Conservation (phyloP, 257 asterid species). For the Penstemon barbatus region DNA sequence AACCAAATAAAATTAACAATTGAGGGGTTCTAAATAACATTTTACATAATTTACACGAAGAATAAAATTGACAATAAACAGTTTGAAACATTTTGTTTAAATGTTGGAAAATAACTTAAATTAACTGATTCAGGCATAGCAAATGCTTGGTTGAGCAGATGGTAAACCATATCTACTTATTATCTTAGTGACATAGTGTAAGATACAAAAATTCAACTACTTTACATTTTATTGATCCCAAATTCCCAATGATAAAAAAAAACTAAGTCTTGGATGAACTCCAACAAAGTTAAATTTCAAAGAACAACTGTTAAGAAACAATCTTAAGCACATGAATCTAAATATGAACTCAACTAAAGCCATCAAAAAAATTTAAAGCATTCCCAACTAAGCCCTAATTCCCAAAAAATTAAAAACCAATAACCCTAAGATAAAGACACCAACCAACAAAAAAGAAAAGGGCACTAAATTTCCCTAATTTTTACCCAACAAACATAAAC, state of each 20-base stretch:
- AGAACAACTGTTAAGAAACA: not conserved
- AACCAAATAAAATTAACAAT: too few relatives aligned
- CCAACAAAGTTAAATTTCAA: constrained; percentile 7
- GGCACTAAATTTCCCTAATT: not conserved
- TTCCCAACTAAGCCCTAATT: constrained; percentile 5
- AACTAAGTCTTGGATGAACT: constrained; percentile 24
- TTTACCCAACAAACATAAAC: not conserved
- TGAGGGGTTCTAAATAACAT: not conserved
- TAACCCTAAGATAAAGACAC: not conserved
- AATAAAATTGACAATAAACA: not conserved
- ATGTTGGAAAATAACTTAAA: not conserved
- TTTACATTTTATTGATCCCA: constrained; percentile 3
- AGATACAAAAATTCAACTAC: constrained; percentile 4
- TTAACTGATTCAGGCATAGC: not conserved
- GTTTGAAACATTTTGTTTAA: not conserved
- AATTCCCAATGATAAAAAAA: constrained; percentile 19
- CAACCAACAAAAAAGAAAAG: not conserved
- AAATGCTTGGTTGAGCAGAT: constrained; percentile 1
- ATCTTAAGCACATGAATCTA: constrained; percentile 22
- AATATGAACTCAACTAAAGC: not conserved
- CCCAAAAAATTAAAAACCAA: constrained; percentile 20
- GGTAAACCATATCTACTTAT: constrained; percentile 18
- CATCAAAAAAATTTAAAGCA: not conserved
- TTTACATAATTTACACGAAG: constrained; percentile 2
- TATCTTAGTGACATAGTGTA: constrained; percentile 19